Base-by-base conservation (phyloP, 129 eudicot genomes). In the Flaveria bidentis region DNA sequence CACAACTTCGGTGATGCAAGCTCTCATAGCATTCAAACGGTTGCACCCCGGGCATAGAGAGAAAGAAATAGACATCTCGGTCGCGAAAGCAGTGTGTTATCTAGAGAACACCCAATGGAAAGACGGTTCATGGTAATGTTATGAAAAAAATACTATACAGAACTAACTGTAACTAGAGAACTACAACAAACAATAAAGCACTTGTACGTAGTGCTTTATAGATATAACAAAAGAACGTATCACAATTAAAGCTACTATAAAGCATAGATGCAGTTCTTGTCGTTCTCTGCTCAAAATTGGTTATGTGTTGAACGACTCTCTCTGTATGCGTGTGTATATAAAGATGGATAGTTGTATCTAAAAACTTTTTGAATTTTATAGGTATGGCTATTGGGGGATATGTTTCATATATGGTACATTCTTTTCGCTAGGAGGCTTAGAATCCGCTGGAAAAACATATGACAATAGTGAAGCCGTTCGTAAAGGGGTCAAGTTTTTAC, bases 311-410 rank as follows among this genome's bases (percentile, higher is more conserved):
- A 47, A 47, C 52, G n/a, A 13, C 52, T 12, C 52, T 47, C 14
- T 47, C 11, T 2, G 15, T 47, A 13, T 47, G 1, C 7, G 16
- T 13, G 16, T 13, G 16, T 13, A 47, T 13, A 13, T 13, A 2
- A 3, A 47, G 12, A 47, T 12, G 4, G 52, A 13, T 47, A 3
- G 52, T 10, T 47, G 41, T 36, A 36, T 36, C 41, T 36, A 57
- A 57, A 42, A 25, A 41, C 46, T 16, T 72, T 1, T 15, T 18
- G 14, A 46, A 45, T 30, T 50, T 14, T 6, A 61, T 23, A 86
- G 90, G 87, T 83, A 86, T 62, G 87, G 90, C 11, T 87, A 86
- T 46, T 87, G 96, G 89, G 96, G 96, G 7, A 82, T 89, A 68
- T 89, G 96, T 23, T 89, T 82, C 72, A 39, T 89, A 39, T 89